Conservation (phyloP, 2,329 filamentous ascomycete species). For the Ophiostoma sp. region DNA sequence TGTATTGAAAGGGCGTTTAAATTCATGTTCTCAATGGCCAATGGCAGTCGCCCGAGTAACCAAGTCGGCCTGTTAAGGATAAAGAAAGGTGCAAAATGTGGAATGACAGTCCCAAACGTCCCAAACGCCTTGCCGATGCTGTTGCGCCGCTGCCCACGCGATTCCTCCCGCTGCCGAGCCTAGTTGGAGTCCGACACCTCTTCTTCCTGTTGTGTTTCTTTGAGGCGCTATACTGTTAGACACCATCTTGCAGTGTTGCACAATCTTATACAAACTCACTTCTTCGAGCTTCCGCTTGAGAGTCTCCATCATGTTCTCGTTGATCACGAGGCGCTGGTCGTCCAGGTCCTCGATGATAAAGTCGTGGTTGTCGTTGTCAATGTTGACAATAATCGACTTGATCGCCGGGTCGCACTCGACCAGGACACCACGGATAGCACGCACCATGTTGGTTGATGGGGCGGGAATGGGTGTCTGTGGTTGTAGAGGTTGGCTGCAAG, state of each 20-base stretch:
- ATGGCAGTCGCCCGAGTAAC: background rate
- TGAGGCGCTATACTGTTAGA: slow-evolving; percentile 29
- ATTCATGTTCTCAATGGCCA: background rate
- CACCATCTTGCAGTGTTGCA: background rate
- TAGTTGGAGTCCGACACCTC: slow-evolving; percentile 30
- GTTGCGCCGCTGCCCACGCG: background rate
- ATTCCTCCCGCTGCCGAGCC: background rate
- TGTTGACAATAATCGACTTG: slow-evolving; percentile 76
- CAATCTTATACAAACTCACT: slow-evolving; percentile 40
- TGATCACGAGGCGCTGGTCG: slow-evolving; percentile 68
- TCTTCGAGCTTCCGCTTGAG: slow-evolving; percentile 66
- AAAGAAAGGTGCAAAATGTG: background rate
- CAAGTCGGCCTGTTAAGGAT: background rate
- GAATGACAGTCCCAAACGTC: background rate
- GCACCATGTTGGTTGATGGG: slow-evolving; percentile 24
- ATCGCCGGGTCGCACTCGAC: slow-evolving; percentile 82
- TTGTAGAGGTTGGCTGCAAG: background rate
- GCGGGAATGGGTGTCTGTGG: background rate
- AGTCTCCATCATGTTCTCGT: slow-evolving; percentile 63
- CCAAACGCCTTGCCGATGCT: slow-evolving; percentile 3
- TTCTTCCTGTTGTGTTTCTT: slow-evolving; percentile 35
- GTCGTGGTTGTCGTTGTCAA: slow-evolving; percentile 64
- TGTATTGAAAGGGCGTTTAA: background rate
- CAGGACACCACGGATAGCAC: slow-evolving; percentile 49
- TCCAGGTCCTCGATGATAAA: slow-evolving; percentile 75